phyloP scores from a whole-genome alignment of 495 filamentous ascomycete species.

The Venustampulla echinocandica region DNA sequence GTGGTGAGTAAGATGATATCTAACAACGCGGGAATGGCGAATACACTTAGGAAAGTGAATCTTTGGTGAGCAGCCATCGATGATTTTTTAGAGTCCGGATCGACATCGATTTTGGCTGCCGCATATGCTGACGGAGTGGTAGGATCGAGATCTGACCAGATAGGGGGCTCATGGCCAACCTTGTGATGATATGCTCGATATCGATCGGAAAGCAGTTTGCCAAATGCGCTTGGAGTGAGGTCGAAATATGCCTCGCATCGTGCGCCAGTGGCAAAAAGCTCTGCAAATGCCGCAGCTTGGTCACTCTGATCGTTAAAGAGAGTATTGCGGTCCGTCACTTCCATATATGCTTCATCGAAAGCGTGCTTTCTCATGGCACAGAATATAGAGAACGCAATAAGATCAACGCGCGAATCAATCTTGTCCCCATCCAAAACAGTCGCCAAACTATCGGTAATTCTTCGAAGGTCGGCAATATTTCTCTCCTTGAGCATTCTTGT shows the following conservation, averaged over 20 bases:
- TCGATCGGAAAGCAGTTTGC: conserved; percentile 44
- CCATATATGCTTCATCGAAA: conserved; percentile 51
- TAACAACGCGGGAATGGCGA: conserved; percentile 51
- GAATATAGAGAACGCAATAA: conserved; percentile 46
- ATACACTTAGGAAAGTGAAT: conserved; percentile 52
- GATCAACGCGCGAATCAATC: conserved; percentile 41
- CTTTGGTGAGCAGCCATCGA: conserved; percentile 40
- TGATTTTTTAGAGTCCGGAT: conserved; percentile 38
- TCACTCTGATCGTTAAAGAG: conserved; percentile 47
- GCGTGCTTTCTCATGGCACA: conserved; percentile 46
- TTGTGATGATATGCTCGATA: conserved; percentile 45
- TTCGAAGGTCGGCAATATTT: conserved; percentile 1
- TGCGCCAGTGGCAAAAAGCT: conserved; percentile 51
- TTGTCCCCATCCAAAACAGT: conserved; percentile 13
- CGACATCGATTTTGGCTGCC: conserved; percentile 47
- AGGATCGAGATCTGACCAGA: conserved; percentile 33
- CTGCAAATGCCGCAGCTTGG: conserved; percentile 52
- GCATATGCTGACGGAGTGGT: conserved; percentile 28
- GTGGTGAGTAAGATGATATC: conserved; percentile 50
- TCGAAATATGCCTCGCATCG: conserved; percentile 55
- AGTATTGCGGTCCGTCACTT: conserved; percentile 51
- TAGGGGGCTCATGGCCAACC: conserved; percentile 38
- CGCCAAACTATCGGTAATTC: conserved; percentile 1
- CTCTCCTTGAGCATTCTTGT: conserved; percentile 2
- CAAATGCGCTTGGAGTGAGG: conserved; percentile 43